These are phyloP conservation scores for Nepenthes mirabilis DNA, from an alignment of 148 eudicot species.

Conservation along the genomic window DNA sequence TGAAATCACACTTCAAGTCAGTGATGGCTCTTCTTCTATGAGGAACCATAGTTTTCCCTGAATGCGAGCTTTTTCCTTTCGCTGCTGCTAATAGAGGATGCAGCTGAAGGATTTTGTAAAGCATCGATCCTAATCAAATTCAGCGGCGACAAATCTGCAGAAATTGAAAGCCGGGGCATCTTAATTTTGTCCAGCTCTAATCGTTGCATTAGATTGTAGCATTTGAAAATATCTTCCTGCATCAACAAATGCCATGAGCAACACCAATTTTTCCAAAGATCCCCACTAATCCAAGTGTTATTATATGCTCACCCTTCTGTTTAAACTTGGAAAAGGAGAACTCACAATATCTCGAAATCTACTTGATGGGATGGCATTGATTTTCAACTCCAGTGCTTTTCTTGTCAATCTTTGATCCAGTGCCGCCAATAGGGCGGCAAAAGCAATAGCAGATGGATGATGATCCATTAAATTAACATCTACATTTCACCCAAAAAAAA, in stretches of 20 bases:
- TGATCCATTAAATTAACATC: conserved; percentile 29
- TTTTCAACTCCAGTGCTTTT: conserved; percentile 23
- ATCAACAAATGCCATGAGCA: background rate
- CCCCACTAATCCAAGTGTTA: no score
- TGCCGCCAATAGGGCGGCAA: conserved; percentile 28
- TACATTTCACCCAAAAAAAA: conserved; percentile 4
- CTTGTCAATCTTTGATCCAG: conserved; percentile 28
- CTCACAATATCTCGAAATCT: conserved; percentile 23
- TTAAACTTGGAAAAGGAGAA: background rate
- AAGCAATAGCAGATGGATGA: conserved; percentile 31
- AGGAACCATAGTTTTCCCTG: no score
- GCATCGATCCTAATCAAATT: background rate
- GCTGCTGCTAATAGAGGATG: no score
- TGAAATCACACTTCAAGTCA: no score
- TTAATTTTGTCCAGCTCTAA: conserved; percentile 2
- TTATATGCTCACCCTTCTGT: no score
- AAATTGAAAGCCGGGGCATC: conserved; percentile 3
- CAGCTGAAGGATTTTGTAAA: no score
- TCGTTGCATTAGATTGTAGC: conserved; percentile 25
- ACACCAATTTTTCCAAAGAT: no score
- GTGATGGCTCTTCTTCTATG: no score
- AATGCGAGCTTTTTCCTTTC: no score
- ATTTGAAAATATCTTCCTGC: conserved; percentile 28
- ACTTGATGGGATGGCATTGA: conserved; percentile 14
- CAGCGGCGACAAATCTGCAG: conserved; percentile 6